These are phyloP conservation scores for Cladophialophora carrionii DNA, from an alignment of 2,329 filamentous ascomycete species.

Conservation along the genomic window DNA sequence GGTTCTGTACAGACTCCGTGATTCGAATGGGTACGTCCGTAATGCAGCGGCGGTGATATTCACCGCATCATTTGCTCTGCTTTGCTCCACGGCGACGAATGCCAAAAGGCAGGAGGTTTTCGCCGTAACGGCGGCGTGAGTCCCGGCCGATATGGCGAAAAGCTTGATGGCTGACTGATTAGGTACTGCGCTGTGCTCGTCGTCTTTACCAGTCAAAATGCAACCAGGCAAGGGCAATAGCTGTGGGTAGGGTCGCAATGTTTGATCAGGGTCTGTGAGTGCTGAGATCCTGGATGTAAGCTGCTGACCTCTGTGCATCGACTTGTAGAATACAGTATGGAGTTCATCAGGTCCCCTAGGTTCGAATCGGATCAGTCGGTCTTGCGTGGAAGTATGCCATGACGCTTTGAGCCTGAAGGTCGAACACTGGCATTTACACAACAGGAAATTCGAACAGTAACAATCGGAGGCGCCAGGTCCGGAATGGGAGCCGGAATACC, in stretches of 20 bases:
- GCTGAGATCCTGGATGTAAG: background rate
- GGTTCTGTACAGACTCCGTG: constrained; percentile 19
- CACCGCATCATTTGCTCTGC: constrained; percentile 17
- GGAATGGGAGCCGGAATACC: background rate
- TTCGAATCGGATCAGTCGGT: background rate
- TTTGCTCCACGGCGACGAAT: constrained; percentile 24
- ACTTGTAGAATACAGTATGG: background rate
- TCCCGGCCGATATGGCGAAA: background rate
- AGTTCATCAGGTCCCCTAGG: background rate
- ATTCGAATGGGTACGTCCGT: constrained; percentile 21
- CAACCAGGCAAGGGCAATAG: background rate
- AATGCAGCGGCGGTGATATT: constrained; percentile 15
- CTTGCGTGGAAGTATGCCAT: background rate
- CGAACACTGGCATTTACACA: background rate
- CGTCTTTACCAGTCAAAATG: constrained; percentile 23
- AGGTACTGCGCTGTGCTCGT: constrained; percentile 29
- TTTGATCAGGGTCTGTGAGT: background rate
- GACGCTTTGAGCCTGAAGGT: background rate
- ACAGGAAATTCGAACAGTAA: background rate
- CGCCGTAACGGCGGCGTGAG: constrained; percentile 25
- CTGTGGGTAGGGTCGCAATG: background rate
- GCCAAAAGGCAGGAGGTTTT: constrained; percentile 29
- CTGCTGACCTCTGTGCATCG: background rate
- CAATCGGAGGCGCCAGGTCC: background rate
- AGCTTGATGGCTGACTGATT: constrained; percentile 5